A percentile compares a stretch with the other conserved stretches of the same genome.
Conservation (phyloP, 2,329 filamentous ascomycete genomes). For the Aspergillus bombycis region DNA sequence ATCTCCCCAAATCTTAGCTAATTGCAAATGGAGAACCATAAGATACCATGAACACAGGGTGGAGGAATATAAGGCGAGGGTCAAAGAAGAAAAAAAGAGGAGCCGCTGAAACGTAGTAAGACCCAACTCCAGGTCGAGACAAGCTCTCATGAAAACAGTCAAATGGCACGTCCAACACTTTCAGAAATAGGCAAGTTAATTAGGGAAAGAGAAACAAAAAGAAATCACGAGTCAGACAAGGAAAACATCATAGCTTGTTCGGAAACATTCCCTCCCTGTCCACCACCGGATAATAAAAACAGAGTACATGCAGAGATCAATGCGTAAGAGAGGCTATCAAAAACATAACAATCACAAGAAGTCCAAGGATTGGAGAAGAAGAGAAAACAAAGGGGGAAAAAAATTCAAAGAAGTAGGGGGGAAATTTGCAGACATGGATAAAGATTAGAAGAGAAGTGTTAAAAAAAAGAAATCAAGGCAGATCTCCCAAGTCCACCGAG, state of each 20-base stretch:
- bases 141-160: conserved; percentile 24
- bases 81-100: conserved; percentile 9
- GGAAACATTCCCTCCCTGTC: conserved; percentile 29
- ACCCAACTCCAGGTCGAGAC: conserved; percentile 20
- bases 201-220: conserved; percentile 19
- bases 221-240: conserved; percentile 23
- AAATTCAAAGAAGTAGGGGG: conserved; percentile 32
- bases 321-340: conserved; percentile 25
- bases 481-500: background rate
- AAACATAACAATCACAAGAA: conserved; percentile 25
- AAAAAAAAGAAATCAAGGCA: background rate
- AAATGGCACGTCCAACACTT: conserved; percentile 23
- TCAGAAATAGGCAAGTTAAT: conserved; percentile 22
- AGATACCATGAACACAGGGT: conserved; percentile 9
- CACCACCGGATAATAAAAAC: conserved; percentile 22
- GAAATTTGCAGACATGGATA: conserved; percentile 16
- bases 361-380: conserved; percentile 23
- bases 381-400: conserved; percentile 18
- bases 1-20: conserved; percentile 12
- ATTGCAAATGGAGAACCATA: conserved; percentile 8
- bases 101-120: conserved; percentile 18
- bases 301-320: conserved; percentile 29
- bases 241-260: conserved; percentile 32
- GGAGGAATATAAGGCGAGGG: background rate
- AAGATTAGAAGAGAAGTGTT: background rate